These are phyloP conservation scores for Sphaerulina populicola DNA, from an alignment of 2,329 filamentous ascomycete genomes.

Conservation along the genomic window DNA sequence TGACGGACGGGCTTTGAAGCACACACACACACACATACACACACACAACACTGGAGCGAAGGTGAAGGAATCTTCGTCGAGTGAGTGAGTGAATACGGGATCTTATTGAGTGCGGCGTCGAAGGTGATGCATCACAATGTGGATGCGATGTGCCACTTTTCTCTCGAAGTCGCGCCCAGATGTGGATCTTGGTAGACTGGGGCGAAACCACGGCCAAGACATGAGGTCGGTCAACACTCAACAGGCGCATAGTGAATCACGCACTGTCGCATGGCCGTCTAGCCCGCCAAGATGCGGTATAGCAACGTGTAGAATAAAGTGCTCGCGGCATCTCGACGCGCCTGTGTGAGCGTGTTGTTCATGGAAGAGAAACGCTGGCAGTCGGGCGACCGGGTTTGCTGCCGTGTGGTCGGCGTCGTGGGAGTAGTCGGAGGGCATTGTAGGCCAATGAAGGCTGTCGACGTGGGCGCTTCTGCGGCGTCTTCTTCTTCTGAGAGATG, in stretches of 20 bases:
- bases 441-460: constrained; percentile 14
- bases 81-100: constrained; percentile 4
- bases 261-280: constrained; percentile 5
- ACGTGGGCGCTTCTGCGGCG: constrained; percentile 15
- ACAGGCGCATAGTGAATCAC: constrained; percentile 15
- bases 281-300: constrained; percentile 6
- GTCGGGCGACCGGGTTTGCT: constrained; percentile 8
- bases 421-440: constrained; percentile 1
- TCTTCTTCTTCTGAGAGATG: constrained; percentile 3
- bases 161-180: constrained; percentile 9
- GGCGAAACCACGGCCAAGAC: constrained; percentile 12
- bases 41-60: constrained; percentile 14
- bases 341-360: constrained; percentile 15
- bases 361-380: constrained; percentile 13
- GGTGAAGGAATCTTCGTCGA: constrained; percentile 7
- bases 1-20: constrained; percentile 9
- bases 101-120: neutral
- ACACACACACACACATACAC: constrained; percentile 16
- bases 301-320: constrained; percentile 16
- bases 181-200: constrained; percentile 12
- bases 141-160: constrained; percentile 3
- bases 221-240: constrained; percentile 1
- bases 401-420: neutral
- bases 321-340: constrained; percentile 16
- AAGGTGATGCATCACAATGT: neutral